These are phyloP conservation scores for Marchantia polymorpha DNA, from an alignment of 225 moss, liverwort and hornwort species.

Conservation along the genomic window DNA sequence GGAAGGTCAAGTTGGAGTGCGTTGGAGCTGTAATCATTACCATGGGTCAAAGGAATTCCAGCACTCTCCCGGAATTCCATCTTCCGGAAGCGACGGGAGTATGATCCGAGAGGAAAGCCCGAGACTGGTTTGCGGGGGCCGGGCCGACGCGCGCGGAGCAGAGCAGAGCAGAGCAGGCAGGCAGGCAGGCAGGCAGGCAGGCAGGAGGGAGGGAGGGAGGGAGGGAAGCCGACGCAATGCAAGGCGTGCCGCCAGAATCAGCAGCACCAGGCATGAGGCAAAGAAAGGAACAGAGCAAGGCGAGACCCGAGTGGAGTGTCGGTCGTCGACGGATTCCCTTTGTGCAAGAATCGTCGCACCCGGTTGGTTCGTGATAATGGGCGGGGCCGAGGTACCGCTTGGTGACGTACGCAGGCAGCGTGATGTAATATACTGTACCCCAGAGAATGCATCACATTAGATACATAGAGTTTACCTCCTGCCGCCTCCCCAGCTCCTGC, in stretches of 20 bases:
- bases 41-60: slow-evolving; percentile 12
- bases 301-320: background rate
- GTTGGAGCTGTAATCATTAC: slow-evolving; percentile 12
- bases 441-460: background rate
- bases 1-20: slow-evolving; percentile 8
- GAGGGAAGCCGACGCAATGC: background rate
- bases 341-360: slow-evolving; percentile 22
- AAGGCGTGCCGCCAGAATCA: slow-evolving; percentile 15
- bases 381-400: background rate
- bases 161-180: background rate
- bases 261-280: background rate
- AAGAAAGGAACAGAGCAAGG: background rate
- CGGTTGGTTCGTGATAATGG: background rate
- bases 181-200: background rate
- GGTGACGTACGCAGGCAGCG: slow-evolving; percentile 3
- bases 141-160: background rate
- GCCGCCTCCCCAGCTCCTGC: background rate
- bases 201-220: too few species aligned
- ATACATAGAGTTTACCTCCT: background rate
- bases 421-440: background rate
- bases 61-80: background rate
- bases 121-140: background rate
- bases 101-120: background rate
- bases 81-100: background rate
- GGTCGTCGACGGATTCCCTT: background rate